A percentile compares a stretch with the other conserved stretches of the same genome.
Conservation (phyloP, 2,329 filamentous ascomycete species). For the Aspergillus sp. region DNA sequence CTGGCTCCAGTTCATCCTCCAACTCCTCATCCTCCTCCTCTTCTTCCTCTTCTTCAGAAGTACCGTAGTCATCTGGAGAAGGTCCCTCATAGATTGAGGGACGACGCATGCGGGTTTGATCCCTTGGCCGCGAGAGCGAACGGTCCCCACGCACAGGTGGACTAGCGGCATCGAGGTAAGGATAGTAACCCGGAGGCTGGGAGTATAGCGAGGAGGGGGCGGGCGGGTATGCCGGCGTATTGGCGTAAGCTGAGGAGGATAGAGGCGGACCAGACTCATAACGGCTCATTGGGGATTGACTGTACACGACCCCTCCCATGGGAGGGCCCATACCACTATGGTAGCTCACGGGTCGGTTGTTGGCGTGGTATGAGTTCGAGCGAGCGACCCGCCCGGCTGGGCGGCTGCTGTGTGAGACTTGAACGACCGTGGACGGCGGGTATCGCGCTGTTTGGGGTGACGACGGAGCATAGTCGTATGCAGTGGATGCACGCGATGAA, state of each 20-base stretch:
- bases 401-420: conserved; percentile 34
- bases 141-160: conserved; percentile 38
- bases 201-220: conserved; percentile 34
- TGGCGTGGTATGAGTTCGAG: conserved; percentile 43
- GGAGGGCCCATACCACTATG: conserved; percentile 37
- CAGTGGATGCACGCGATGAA: conserved; percentile 27
- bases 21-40: conserved; percentile 28
- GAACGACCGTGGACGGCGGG: conserved; percentile 32
- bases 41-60: conserved; percentile 27
- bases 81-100: conserved; percentile 38
- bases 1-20: conserved; percentile 20
- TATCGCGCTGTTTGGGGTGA: conserved; percentile 38
- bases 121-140: conserved; percentile 40
- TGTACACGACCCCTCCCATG: conserved; percentile 36
- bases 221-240: conserved; percentile 33
- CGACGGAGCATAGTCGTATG: conserved; percentile 39
- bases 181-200: conserved; percentile 34
- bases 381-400: conserved; percentile 34
- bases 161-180: conserved; percentile 30
- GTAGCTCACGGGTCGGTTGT: conserved; percentile 44
- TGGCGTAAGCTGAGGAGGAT: conserved; percentile 42
- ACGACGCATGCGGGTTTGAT: conserved; percentile 37
- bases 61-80: conserved; percentile 39
- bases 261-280: conserved; percentile 45
- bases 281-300: conserved; percentile 32